These are phyloP conservation scores for Solanum chiquidenum DNA, from an alignment of 257 asterid species.

Conservation along the genomic window DNA sequence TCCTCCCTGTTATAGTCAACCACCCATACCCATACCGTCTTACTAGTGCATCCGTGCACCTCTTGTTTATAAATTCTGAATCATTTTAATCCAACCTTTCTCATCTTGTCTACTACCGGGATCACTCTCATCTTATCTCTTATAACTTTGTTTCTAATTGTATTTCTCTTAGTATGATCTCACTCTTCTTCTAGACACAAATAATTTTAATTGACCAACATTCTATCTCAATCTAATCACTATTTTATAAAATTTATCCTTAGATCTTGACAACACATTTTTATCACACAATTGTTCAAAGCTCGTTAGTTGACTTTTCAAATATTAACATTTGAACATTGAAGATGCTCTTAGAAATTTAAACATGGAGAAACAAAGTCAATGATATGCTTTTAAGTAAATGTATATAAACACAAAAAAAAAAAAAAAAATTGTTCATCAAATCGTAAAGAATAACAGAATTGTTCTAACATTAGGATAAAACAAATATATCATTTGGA, in stretches of 20 bases:
- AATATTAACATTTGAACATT: background rate
- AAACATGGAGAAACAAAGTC: background rate
- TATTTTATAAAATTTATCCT: background rate
- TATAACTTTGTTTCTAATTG: too few relatives aligned
- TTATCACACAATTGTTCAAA: background rate
- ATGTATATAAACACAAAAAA: too few relatives aligned
- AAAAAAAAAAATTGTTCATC: background rate
- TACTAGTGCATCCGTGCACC: too few relatives aligned
- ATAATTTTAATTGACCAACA: background rate
- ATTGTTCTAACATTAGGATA: background rate
- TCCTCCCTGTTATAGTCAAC: too few relatives aligned
- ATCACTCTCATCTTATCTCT: too few relatives aligned
- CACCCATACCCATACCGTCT: too few relatives aligned
- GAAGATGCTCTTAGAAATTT: background rate
- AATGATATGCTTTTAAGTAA: background rate
- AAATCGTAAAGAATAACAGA: background rate
- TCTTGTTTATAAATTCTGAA: too few relatives aligned
- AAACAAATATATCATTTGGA: background rate
- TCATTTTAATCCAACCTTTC: rapidly evolving
- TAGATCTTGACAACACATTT: background rate
- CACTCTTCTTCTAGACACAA: background rate
- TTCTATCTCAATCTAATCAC: rapidly evolving
- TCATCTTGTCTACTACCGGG: too few relatives aligned
- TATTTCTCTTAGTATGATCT: background rate
- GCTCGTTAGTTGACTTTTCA: background rate